These are phyloP conservation scores for Nyctanthes arbortristis DNA, from an alignment of 257 asterid species.

Conservation along the genomic window DNA sequence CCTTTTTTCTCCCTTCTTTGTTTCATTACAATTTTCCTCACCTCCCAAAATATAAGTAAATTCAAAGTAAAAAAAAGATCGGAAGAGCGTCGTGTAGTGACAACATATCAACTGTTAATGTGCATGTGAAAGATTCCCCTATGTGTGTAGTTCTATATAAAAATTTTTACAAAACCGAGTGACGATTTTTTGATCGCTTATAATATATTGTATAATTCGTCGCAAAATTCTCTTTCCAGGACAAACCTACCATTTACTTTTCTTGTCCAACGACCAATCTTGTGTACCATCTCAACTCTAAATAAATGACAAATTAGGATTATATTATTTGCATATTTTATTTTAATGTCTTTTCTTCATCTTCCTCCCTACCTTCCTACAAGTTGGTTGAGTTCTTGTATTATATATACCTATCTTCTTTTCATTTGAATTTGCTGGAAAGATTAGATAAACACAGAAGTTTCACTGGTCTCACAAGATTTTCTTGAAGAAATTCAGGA, in stretches of 20 bases:
- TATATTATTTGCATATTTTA: constrained; percentile 19
- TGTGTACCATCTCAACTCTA: constrained; percentile 1
- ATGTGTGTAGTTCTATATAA: too few relatives aligned
- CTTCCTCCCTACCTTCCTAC: constrained; percentile 47
- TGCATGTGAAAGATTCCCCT: too few relatives aligned
- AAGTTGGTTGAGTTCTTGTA: constrained; percentile 3
- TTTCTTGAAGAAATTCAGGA: background rate
- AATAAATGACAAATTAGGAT: constrained; percentile 26
- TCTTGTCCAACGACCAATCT: constrained; percentile 28
- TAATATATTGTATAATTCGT: too few relatives aligned
- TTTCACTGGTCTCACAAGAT: background rate
- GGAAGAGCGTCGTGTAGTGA: too few relatives aligned
- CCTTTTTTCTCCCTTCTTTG: background rate
- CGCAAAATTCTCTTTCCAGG: too few relatives aligned
- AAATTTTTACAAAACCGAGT: too few relatives aligned
- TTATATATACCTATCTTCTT: constrained; percentile 19
- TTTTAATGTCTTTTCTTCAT: constrained; percentile 18
- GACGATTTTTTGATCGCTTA: too few relatives aligned
- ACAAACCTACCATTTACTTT: constrained; percentile 29
- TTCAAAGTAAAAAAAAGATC: too few relatives aligned
- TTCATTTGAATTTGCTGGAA: constrained; percentile 26
- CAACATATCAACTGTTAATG: too few relatives aligned
- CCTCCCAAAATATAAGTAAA: too few relatives aligned
- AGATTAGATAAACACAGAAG: background rate
- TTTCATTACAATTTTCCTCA: too few relatives aligned